Percentiles rank a stretch among this genome's conserved stretches.
These are phyloP conservation scores for Leishmania lainsoni DNA, from an alignment of 208 protist genomes.

Conservation along the genomic window DNA sequence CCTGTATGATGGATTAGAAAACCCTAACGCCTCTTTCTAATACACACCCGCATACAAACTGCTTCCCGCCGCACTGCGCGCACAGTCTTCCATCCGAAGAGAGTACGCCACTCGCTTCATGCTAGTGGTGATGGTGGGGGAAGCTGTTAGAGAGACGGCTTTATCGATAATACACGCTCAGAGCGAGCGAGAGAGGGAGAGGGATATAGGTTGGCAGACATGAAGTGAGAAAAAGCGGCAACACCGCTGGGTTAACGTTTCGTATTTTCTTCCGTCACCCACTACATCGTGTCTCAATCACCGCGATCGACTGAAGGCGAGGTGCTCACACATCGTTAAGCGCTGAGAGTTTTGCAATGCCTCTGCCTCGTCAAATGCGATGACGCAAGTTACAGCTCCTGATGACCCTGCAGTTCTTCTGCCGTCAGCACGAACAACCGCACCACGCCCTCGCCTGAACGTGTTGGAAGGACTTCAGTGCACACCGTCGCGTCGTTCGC, in stretches of 20 bases:
- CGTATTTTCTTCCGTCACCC: too few species aligned
- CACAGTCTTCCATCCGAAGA: background rate
- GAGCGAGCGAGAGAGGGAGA: background rate
- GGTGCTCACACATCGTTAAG: too few species aligned
- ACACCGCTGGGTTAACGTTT: background rate
- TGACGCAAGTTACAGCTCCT: background rate
- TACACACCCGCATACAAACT: background rate
- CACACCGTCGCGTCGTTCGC: slow-evolving; percentile 62
- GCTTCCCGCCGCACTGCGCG: background rate
- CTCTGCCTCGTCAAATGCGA: background rate
- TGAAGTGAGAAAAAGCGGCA: background rate
- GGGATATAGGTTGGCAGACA: too few species aligned
- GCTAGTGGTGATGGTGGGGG: background rate
- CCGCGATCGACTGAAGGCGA: background rate
- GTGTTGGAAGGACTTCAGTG: slow-evolving; percentile 41
- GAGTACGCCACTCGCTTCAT: background rate
- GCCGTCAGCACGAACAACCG: background rate
- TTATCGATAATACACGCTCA: background rate
- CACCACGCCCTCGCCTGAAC: background rate
- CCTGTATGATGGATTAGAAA: background rate
- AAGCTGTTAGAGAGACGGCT: background rate
- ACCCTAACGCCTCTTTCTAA: background rate
- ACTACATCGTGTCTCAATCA: background rate
- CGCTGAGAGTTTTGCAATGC: background rate
- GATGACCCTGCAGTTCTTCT: background rate